phyloP scores from a whole-genome alignment of 352 stramenopile species.

The Saprolegnia parasitica region DNA sequence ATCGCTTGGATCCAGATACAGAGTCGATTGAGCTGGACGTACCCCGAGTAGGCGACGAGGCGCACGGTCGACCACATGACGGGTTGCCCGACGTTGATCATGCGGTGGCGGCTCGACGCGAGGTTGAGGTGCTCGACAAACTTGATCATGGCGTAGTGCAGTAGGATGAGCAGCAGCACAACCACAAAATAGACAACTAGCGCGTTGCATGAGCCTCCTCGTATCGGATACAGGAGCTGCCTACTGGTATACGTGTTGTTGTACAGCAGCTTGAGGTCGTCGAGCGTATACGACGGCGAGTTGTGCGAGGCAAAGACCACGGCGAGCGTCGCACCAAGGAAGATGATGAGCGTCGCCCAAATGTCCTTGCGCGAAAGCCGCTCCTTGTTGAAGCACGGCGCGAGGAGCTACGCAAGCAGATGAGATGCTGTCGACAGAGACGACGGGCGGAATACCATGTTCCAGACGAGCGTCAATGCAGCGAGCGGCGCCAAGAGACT shows the following conservation, averaged over 20 bases:
- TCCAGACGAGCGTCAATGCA: slow-evolving; percentile 89
- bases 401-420: slow-evolving; percentile 57
- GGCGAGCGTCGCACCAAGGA: slow-evolving; percentile 71
- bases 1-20: not conserved
- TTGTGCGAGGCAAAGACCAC: slow-evolving; percentile 80
- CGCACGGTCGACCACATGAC: slow-evolving; percentile 58
- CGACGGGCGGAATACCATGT: slow-evolving; percentile 51
- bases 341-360: slow-evolving; percentile 74
- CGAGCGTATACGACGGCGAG: slow-evolving; percentile 76
- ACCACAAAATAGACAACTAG: slow-evolving; percentile 50
- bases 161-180: slow-evolving; percentile 46
- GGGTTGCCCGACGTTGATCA: slow-evolving; percentile 65
- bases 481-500: slow-evolving; percentile 82
- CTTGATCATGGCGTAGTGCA: slow-evolving; percentile 62
- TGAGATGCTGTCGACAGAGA: no score
- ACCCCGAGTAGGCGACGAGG: slow-evolving; percentile 70
- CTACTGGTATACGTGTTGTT: slow-evolving; percentile 58
- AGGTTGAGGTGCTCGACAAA: slow-evolving; percentile 61
- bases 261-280: slow-evolving; percentile 76
- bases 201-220: not conserved
- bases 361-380: slow-evolving; percentile 78
- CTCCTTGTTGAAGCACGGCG: slow-evolving; percentile 84
- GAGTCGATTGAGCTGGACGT: not conserved
- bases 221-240: not conserved
- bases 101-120: slow-evolving; percentile 63